Evolutionary conservation across 2,329 filamentous ascomycete genomes (phyloP).

Genomic region (Colletotrichum plurivorum): DNA sequence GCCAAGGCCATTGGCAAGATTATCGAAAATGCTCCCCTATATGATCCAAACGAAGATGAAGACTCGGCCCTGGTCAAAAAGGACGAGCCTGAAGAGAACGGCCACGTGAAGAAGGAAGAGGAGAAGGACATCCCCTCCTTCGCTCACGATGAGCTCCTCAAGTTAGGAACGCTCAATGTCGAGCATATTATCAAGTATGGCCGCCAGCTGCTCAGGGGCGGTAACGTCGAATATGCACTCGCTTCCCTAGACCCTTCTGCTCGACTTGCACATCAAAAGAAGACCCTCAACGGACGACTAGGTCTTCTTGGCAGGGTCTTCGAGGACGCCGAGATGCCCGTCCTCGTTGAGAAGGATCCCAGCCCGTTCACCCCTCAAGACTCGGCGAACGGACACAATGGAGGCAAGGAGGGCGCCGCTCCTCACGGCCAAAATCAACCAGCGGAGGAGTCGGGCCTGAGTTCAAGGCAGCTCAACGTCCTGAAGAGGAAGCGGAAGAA

Average conservation of each 20-base stretch:
- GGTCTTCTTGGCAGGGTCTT: slow-evolving; percentile 88
- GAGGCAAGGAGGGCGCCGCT: slow-evolving; percentile 53
- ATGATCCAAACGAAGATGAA: slow-evolving; percentile 89
- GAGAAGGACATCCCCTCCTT: slow-evolving; percentile 60
- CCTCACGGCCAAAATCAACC: slow-evolving; percentile 54
- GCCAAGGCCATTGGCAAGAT: slow-evolving; percentile 96
- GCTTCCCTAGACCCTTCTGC: slow-evolving; percentile 85
- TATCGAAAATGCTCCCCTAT: slow-evolving; percentile 86
- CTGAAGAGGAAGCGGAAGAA: slow-evolving; percentile 94
- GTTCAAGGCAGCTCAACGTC: slow-evolving; percentile 94
- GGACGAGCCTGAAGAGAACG: slow-evolving; percentile 58
- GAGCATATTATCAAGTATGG: slow-evolving; percentile 85
- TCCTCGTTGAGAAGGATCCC: slow-evolving; percentile 64
- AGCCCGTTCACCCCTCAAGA: slow-evolving; percentile 64
- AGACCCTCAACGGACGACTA: slow-evolving; percentile 84
- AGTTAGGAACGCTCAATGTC: slow-evolving; percentile 82
- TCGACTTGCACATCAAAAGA: slow-evolving; percentile 89
- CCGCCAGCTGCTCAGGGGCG: slow-evolving; percentile 86
- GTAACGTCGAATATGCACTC: slow-evolving; percentile 87
- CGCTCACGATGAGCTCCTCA: slow-evolving; percentile 75
- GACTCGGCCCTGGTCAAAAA: slow-evolving; percentile 60
- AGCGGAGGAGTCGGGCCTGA: slow-evolving; percentile 80
- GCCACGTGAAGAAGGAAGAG: slow-evolving; percentile 73
- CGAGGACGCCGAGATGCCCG: slow-evolving; percentile 83
- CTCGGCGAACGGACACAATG: slow-evolving; percentile 50